Evolutionary conservation across 805 yeast species (phyloP), one percentile per base, ranked within the genome.

Genomic region (Candida manassasensis): DNA sequence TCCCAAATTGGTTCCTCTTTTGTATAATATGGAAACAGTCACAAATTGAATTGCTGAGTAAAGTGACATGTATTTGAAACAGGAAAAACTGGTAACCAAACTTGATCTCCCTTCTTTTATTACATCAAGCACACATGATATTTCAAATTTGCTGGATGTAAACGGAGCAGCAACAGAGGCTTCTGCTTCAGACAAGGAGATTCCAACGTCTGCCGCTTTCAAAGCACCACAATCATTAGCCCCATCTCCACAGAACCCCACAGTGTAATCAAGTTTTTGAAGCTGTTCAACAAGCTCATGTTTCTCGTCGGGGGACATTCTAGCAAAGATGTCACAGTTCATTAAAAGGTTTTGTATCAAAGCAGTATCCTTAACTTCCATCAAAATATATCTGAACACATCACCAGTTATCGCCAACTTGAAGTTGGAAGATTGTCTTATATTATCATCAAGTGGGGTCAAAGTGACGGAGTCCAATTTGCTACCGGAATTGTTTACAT

Each of bases 301-400:
- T 53, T 93, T 93, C 57, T 93, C 99, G 59, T 94, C 98, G 0
- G 99, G 99, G 0, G 97, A 89, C 99, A 93, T 93, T 44, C 99
- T 71, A 0, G 99, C 97, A 63, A 81, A 93, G 3, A 93, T 75
- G 29, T 79, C 75, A 39, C 88, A 79, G 42, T 75, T 78, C 65
- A 87, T 65, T 36, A 93, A 67, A 55, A 93, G 71, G 17, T 64
- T 67, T 32, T 75, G 75, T 27, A 72, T 74, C 34, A 49, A 47
- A 39, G 45, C 40, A 1, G 44, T 43, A 19, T 63, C 63, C 31
- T 73, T 67, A 24, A 76, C 53, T 35, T 71, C 76, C 3, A 77
- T 81, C 43, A 90, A 69, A 11, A 93, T 60, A 47, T 76, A 77
- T 40, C 95, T 76, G 65, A 93, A 93, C 2, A 88, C 77, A 42